These are phyloP conservation scores for Lolium multiflorum DNA, from an alignment of 176 grass and related monocot species.

Conservation along the genomic window DNA sequence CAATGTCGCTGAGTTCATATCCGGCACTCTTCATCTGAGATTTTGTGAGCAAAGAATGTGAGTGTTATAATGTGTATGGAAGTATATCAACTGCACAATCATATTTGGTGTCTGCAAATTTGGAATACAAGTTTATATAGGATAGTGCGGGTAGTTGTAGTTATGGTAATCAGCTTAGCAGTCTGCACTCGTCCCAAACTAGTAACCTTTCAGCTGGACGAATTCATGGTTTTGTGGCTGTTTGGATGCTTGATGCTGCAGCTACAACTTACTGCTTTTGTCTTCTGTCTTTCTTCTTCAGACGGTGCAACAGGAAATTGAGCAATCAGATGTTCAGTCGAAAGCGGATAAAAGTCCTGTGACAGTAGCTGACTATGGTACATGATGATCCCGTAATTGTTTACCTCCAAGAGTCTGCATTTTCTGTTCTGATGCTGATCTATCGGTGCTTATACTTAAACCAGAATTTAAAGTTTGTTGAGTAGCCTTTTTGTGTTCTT, in stretches of 20 bases:
- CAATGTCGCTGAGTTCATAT: not conserved
- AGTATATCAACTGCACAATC: not conserved
- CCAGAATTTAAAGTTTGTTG: not conserved
- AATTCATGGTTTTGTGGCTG: not conserved
- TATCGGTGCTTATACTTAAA: not conserved
- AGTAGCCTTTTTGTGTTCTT: not conserved
- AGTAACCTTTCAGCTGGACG: not conserved
- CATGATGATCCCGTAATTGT: not conserved
- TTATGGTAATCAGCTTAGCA: not conserved
- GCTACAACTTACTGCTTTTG: conserved; percentile 29
- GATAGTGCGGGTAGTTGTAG: not conserved
- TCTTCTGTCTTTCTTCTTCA: conserved; percentile 43
- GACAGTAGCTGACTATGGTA: conserved; percentile 97
- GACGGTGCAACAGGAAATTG: conserved; percentile 76
- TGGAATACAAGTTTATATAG: no score
- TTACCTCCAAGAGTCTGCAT: not conserved
- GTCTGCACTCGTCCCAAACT: not conserved
- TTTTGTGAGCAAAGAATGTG: not conserved
- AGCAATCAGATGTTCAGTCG: conserved; percentile 82
- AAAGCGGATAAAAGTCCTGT: conserved; percentile 92
- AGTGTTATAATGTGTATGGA: no score
- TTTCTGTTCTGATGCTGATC: conserved; percentile 6
- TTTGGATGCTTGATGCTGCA: not conserved
- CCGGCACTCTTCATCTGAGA: not conserved
- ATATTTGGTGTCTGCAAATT: not conserved